A percentile compares a stretch with the other conserved stretches of the same genome.
Conservation (phyloP, 768 basidiomycete species). For the Boletellus ananiceps region DNA sequence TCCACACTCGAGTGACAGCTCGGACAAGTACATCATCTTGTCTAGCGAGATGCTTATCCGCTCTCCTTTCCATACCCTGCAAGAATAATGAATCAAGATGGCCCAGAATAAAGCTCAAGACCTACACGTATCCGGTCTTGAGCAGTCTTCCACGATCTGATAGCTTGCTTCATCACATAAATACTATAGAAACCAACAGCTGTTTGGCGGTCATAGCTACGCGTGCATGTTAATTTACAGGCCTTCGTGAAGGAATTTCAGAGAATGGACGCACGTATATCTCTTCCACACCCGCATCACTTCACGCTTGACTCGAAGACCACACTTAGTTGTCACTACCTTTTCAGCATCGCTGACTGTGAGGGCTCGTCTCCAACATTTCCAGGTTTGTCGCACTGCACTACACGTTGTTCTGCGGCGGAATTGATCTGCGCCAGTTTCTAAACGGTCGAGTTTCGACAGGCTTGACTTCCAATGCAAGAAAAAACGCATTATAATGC, state of each 20-base stretch:
- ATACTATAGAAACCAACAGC: slow-evolving; percentile 43
- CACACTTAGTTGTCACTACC: slow-evolving; percentile 40
- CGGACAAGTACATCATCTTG: slow-evolving; percentile 56
- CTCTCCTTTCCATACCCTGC: slow-evolving; percentile 56
- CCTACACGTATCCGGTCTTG: slow-evolving; percentile 48
- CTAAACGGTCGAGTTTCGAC: slow-evolving; percentile 39
- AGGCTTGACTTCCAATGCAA: slow-evolving; percentile 51
- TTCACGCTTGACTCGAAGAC: slow-evolving; percentile 44
- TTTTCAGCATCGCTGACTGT: slow-evolving; percentile 44
- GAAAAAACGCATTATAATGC: slow-evolving; percentile 42
- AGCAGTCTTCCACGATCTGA: slow-evolving; percentile 55
- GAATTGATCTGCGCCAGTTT: slow-evolving; percentile 48
- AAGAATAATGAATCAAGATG: slow-evolving; percentile 11
- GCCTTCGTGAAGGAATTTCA: neutral
- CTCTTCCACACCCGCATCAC: slow-evolving; percentile 55
- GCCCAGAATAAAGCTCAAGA: slow-evolving; percentile 4
- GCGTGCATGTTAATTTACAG: slow-evolving; percentile 3
- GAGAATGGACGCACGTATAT: slow-evolving; percentile 42
- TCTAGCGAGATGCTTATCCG: slow-evolving; percentile 49
- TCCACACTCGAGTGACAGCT: slow-evolving; percentile 62
- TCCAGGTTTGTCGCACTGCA: slow-evolving; percentile 43
- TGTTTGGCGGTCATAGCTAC: slow-evolving; percentile 41
- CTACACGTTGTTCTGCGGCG: slow-evolving; percentile 36
- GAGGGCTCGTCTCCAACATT: slow-evolving; percentile 49
- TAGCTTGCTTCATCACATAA: slow-evolving; percentile 40